phyloP scores from a whole-genome alignment of 805 yeast species.

The Sugiyamaella boreocaroliniensis region DNA sequence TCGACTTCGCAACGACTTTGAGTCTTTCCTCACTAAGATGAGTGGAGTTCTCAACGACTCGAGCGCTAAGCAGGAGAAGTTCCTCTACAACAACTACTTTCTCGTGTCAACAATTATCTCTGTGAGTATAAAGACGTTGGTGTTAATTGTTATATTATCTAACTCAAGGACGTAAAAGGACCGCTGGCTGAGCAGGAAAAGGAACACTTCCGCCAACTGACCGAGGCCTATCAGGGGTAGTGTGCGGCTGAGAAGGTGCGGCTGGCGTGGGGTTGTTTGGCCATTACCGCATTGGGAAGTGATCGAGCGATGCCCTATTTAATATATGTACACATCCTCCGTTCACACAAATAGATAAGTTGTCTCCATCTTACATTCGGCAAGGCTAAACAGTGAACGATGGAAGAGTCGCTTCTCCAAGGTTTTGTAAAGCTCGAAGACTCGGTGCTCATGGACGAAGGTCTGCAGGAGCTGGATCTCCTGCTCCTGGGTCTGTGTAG shows the following conservation, averaged over 20 bases:
- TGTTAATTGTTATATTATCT: background rate
- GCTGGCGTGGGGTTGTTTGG: background rate
- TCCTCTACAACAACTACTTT: conserved; percentile 67
- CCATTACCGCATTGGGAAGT: background rate
- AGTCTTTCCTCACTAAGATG: conserved; percentile 65
- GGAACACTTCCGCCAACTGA: conserved; percentile 40
- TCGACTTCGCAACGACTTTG: conserved; percentile 73
- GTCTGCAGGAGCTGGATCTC: background rate
- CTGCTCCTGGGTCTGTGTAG: background rate
- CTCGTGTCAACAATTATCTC: conserved; percentile 51
- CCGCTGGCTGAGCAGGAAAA: conserved; percentile 38
- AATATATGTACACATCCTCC: background rate
- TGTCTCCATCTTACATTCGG: background rate
- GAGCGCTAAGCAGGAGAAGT: conserved; percentile 47
- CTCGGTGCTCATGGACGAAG: background rate
- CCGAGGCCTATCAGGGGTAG: conserved; percentile 36
- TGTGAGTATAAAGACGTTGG: background rate
- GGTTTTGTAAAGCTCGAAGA: background rate
- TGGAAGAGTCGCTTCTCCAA: background rate
- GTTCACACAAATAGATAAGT: too few relatives aligned
- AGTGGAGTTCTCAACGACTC: conserved; percentile 35
- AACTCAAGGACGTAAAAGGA: conserved; percentile 35
- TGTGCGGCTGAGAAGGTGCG: background rate
- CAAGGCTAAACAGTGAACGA: background rate
- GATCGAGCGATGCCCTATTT: background rate